Conservation (phyloP, 2,329 filamentous ascomycete genomes). For the Colletotrichum sp. region DNA sequence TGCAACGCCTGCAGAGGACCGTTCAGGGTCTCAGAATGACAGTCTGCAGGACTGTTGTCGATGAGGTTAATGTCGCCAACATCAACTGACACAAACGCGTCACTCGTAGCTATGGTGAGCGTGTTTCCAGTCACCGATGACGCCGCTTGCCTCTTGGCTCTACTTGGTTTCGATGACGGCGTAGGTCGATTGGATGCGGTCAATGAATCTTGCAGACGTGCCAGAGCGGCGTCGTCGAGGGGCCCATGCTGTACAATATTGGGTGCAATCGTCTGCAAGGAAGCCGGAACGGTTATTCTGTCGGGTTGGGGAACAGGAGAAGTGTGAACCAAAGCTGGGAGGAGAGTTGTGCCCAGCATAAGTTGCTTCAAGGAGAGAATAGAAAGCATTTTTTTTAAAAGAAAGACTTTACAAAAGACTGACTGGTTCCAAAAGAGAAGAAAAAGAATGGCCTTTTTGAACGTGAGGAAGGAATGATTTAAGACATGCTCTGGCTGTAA, state of each 20-base stretch:
- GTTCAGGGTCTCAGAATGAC: not conserved
- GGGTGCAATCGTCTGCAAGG: not conserved
- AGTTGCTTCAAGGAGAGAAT: not conserved
- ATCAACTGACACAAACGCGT: conserved; percentile 1
- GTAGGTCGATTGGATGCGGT: not conserved
- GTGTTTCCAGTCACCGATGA: not conserved
- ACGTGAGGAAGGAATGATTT: not conserved
- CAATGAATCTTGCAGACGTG: not conserved
- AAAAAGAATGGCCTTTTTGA: not conserved
- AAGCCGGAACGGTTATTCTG: not conserved
- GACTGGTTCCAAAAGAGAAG: not conserved
- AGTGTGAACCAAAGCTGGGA: not conserved
- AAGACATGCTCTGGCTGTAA: not conserved
- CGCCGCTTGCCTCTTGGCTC: not conserved
- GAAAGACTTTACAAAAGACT: not conserved
- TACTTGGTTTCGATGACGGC: not conserved
- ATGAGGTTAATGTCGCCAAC: not conserved
- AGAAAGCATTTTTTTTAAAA: not conserved
- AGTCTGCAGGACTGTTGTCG: not conserved
- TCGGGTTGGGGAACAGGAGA: not conserved
- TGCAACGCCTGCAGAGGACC: conserved; percentile 4
- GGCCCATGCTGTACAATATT: not conserved
- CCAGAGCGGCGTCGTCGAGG: not conserved
- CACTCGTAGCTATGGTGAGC: not conserved
- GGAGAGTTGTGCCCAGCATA: not conserved